phyloP scores from a whole-genome alignment of 2,329 filamentous ascomycete genomes.

The Phoma sp. region DNA sequence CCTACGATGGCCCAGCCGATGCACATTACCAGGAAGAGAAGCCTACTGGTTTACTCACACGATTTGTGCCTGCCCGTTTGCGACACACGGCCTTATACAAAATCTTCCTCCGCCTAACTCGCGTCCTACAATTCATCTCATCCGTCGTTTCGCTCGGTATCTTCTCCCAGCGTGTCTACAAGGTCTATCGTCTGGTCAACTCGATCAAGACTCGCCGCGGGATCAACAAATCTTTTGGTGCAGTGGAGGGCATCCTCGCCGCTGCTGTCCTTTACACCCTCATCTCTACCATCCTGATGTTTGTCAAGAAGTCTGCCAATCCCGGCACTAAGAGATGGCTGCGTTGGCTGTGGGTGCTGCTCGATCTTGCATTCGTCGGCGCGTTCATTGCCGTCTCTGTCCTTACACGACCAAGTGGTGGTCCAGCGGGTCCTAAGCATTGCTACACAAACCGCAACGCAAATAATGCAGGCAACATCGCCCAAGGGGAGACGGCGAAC shows the following conservation, averaged over 20 bases:
- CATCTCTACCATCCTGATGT: slow-evolving; percentile 43
- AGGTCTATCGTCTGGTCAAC: slow-evolving; percentile 49
- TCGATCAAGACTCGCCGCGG: slow-evolving; percentile 36
- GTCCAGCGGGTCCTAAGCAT: slow-evolving; percentile 42
- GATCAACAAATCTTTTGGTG: slow-evolving; percentile 43
- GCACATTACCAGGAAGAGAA: slow-evolving; percentile 19
- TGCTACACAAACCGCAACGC: slow-evolving; percentile 31
- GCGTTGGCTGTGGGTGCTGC: slow-evolving; percentile 50
- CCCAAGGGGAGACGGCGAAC: slow-evolving; percentile 24
- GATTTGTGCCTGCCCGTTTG: slow-evolving; percentile 36
- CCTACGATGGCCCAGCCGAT: slow-evolving; percentile 21
- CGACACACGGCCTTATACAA: slow-evolving; percentile 31
- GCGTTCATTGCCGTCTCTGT: slow-evolving; percentile 54
- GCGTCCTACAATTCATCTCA: slow-evolving; percentile 54
- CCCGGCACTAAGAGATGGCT: slow-evolving; percentile 38
- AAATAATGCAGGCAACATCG: slow-evolving; percentile 7
- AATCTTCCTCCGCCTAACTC: slow-evolving; percentile 45
- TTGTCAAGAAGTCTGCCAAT: slow-evolving; percentile 41
- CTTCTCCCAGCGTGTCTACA: slow-evolving; percentile 51
- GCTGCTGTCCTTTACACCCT: slow-evolving; percentile 54
- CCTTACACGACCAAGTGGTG: slow-evolving; percentile 48
- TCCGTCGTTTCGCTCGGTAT: slow-evolving; percentile 51
- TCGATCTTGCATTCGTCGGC: slow-evolving; percentile 47
- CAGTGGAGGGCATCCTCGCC: slow-evolving; percentile 55
- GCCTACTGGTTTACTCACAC: slow-evolving; percentile 38